Base-by-base conservation (phyloP, 768 basidiomycete species). In the Tephrocybe rancida region DNA sequence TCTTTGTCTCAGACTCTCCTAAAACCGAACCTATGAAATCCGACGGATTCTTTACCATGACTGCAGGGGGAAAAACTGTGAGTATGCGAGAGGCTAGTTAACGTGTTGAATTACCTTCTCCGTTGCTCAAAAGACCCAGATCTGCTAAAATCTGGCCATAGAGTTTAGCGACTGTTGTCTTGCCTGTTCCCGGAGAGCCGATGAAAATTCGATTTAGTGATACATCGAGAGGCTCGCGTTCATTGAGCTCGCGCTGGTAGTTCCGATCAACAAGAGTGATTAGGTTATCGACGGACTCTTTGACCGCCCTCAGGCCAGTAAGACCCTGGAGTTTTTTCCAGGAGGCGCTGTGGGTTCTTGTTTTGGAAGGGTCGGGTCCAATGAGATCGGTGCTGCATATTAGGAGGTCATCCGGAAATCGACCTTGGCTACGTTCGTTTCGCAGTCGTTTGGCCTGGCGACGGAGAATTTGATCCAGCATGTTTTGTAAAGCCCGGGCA, bases 191-290 rank as follows among this genome's bases (percentile, higher is more conserved):
- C 1, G 52, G 44, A 10, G 81, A 80, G 1, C 87, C 87, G 25
- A 86, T 60, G 67, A 88, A 87, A 0, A 84, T 80, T 14, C 82
- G 79, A 55, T 88, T 87, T 54, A 88, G 73, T 8, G 84, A 80
- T 37, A 83, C 62, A 41, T 75, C 70, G 16, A 84, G 48, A 0
- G 82, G 83, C 26, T 80, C 72, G 59, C 76, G 70, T 57, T 88
- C 86, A 38, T 61, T 48, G 44, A 88, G 68, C 62, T 88, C 87
- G 3, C 87, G 80, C 1, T 73, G 59, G 52, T 86, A 87, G 60
- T 88, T 88, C 19, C 69, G 73, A 35, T 76, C 61, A 39, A 86
- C 67, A 21, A 76, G 7, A 41, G 66, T 66, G 42, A 84, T 72
- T 16, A 86, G 65, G 50, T 70, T 78, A 14, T 64, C 65, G 16